Evolutionary conservation across 2,329 filamentous ascomycete species (phyloP), one percentile per base, ranked within the genome.

Genomic region (Fusarium haematococcum): DNA sequence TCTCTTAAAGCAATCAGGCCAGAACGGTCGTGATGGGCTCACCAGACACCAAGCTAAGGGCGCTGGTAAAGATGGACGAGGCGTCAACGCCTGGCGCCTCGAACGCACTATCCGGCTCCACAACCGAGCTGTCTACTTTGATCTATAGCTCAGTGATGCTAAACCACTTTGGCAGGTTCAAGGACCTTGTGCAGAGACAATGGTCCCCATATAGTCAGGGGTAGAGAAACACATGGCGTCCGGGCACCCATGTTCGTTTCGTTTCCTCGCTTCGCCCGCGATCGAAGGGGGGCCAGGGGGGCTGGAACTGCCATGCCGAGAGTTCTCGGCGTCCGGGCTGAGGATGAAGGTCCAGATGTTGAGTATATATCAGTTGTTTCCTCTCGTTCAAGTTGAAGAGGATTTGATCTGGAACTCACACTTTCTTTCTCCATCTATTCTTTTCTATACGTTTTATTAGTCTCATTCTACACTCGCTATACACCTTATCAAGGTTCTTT

Each of bases 291-390:
- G 63, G 68, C 71, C 43, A 63, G 71, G 71, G 71, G 71, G 52
- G 13, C 52, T 63, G 71, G 65, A 74, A 69, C 33, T 58, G 7
- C 59, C 58, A 33, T 74, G 71, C 71, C 71, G 71, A 74, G 59
- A 59, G 43, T 41, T 72, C 71, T 75, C 68, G 71, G 71, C 52
- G 64, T 43, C 43, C 52, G 37, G 50, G 41, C 56, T 16, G 10
- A 30, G 41, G 30, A 27, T 43, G 27, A 70, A 27, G 59, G 11
- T 35, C 6, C 16, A 43, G 43, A 39, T 33, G 14, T 32, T 18
- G 37, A 61, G 69, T 69, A 71, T 45, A 64, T 30, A 48, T 23
- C 37, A 69, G 2, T 57, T 41, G 35, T 18, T 23, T 37, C 64
- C 23, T 57, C 25, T 45, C 23, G 45, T 11, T 33, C 13, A 32